These are phyloP conservation scores for Clathrus columnatus DNA, from an alignment of 768 basidiomycete species.

Conservation along the genomic window DNA sequence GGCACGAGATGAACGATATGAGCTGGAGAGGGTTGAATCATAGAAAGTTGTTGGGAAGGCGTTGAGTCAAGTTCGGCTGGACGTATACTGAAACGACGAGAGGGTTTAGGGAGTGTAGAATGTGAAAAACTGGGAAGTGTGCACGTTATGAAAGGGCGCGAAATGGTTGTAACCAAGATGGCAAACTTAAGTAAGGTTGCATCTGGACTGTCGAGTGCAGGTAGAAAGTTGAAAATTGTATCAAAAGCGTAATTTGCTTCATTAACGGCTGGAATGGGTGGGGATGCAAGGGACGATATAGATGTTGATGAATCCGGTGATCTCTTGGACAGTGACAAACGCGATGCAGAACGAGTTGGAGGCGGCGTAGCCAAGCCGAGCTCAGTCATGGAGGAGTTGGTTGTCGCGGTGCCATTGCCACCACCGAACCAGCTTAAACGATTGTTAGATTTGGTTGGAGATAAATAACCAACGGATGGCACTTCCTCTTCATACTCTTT, in stretches of 20 bases:
- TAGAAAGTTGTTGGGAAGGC: neutral
- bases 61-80: conserved; percentile 12
- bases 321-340: conserved; percentile 4
- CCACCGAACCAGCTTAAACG: neutral
- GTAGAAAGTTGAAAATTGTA: conserved; percentile 30
- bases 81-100: neutral
- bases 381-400: conserved; percentile 7
- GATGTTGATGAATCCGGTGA: conserved; percentile 5
- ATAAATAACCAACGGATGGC: neutral
- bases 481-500: conserved; percentile 16
- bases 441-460: neutral
- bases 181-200: conserved; percentile 29
- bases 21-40: conserved; percentile 14
- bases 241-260: conserved; percentile 28
- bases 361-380: conserved; percentile 18
- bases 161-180: conserved; percentile 33
- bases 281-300: conserved; percentile 12
- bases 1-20: conserved; percentile 28
- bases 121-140: neutral
- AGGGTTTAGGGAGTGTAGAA: neutral
- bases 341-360: conserved; percentile 19
- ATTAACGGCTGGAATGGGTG: conserved; percentile 4
- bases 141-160: conserved; percentile 25
- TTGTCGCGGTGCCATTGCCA: neutral
- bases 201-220: conserved; percentile 20